Conservation (phyloP, 306 rosid genomes). For the Sindora glabra region DNA sequence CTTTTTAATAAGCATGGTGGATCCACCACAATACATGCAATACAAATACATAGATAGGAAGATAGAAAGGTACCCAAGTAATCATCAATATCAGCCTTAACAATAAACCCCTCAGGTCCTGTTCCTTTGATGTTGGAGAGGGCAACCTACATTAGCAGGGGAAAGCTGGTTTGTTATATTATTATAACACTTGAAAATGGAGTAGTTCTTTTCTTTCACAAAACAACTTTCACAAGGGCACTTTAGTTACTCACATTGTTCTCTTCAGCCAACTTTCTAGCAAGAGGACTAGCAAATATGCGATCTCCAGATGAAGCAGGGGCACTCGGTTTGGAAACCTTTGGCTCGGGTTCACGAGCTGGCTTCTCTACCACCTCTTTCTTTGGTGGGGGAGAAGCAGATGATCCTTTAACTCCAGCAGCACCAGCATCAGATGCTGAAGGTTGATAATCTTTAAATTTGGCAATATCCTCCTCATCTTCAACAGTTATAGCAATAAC, state of each 20-base stretch:
- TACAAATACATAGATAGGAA: constrained; percentile 1
- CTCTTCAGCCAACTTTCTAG: constrained; percentile 89
- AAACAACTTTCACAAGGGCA: constrained; percentile 5
- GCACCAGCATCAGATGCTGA: constrained; percentile 48
- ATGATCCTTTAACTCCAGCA: constrained; percentile 36
- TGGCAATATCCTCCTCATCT: constrained; percentile 70
- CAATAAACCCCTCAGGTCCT: constrained; percentile 84
- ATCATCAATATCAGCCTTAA: constrained; percentile 91
- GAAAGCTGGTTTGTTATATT: constrained; percentile 5
- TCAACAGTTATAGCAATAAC: constrained; percentile 88
- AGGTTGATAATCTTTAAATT: constrained; percentile 76
- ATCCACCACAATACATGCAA: constrained; percentile 1
- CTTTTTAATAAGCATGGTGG: too few relatives aligned
- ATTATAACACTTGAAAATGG: constrained; percentile 14
- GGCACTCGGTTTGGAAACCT: constrained; percentile 55
- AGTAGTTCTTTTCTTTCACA: neutral
- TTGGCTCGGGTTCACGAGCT: constrained; percentile 48
- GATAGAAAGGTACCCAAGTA: constrained; percentile 66
- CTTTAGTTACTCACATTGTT: constrained; percentile 51
- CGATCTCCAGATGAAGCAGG: constrained; percentile 65
- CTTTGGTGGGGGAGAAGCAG: constrained; percentile 63
- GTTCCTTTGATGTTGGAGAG: constrained; percentile 91
- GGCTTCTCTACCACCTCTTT: constrained; percentile 66
- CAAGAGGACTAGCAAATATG: constrained; percentile 88
- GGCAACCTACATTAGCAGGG: constrained; percentile 43